A percentile compares a stretch with the other conserved stretches of the same genome.
These are phyloP conservation scores for Jaapia argillacea DNA, from an alignment of 768 basidiomycete species.

Conservation along the genomic window DNA sequence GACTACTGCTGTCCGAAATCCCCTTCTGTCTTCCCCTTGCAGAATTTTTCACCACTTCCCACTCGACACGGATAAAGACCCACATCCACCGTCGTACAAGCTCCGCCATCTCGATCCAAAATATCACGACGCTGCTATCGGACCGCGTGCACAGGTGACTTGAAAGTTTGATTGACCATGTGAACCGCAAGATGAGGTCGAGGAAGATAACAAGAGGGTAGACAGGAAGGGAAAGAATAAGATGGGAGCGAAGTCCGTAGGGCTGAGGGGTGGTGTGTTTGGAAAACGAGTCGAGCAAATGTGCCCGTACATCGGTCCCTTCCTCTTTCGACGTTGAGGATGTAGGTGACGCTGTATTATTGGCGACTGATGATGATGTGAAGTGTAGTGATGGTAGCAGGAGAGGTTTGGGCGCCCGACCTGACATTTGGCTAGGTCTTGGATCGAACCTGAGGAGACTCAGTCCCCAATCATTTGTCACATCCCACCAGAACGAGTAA, in stretches of 20 bases:
- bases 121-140: slow-evolving; percentile 79
- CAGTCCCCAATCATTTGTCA: slow-evolving; percentile 97
- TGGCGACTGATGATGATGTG: slow-evolving; percentile 12
- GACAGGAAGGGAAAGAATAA: slow-evolving; percentile 71
- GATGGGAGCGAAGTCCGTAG: slow-evolving; percentile 62
- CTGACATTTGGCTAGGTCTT: neutral
- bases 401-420: slow-evolving; percentile 23
- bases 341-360: neutral
- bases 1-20: slow-evolving; percentile 6
- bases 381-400: slow-evolving; percentile 39
- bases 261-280: slow-evolving; percentile 19
- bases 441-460: slow-evolving; percentile 52
- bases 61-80: slow-evolving; percentile 95
- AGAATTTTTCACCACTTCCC: slow-evolving; percentile 69
- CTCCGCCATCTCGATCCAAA: slow-evolving; percentile 87
- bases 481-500: slow-evolving; percentile 99
- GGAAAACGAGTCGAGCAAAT: slow-evolving; percentile 1
- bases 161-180: slow-evolving; percentile 89
- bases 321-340: neutral
- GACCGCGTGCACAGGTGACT: slow-evolving; percentile 70
- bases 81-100: slow-evolving; percentile 91
- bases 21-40: slow-evolving; percentile 19
- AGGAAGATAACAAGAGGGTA: slow-evolving; percentile 79
- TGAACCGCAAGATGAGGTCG: slow-evolving; percentile 84
- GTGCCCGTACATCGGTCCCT: slow-evolving; percentile 1